Base-by-base conservation (phyloP, 2,329 filamentous ascomycete species). In the Drechslerella coelobrocha region DNA sequence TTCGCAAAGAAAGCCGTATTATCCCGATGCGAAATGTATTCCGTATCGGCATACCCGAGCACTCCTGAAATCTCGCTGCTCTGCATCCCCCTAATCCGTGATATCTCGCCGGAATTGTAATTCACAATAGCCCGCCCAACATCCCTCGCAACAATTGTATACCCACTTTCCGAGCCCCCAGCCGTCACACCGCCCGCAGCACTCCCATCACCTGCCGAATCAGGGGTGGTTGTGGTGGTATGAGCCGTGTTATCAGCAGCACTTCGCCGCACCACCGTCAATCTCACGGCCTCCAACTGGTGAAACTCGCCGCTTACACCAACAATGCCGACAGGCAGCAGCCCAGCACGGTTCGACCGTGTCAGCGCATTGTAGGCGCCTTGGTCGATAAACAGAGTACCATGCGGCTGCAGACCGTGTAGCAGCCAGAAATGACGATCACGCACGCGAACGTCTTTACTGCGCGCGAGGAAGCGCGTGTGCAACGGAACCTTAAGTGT, bases 351-450 rank as follows among this genome's bases (percentile, higher is more conserved):
- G 77, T 88, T 87, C 2, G 68, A 63, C 1, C 75, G 65, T 14
- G 87, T 81, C 2, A 97, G 84, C 0, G 93, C 94, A 31, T 84
- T 82, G 80, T 92, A 88, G 2, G 93, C 93, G 43, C 94, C 94
- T n/a, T 86, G 82, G 81, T 99, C 94, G 75, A 99, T 95, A 80
- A 91, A 97, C 24, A 99, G 78, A 1, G 89, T 96, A 12, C 94
- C 94, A 76, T 96, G 92, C 0, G 94, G 91, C 23, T 88, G 88
- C 9, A 97, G 86, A 8, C 93, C 94, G 79, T 99, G 91, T 0
- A 97, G 84, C 52, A 99, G 88, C 94, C 94, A 99, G 83, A 99
- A 97, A 78, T 94, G 92, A 72, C 93, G 89, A 78, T 97, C 94
- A 62, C 91, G 88, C 2, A 69, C 63, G 10, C 41, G 41, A 68